Conservation (phyloP, 257 asterid genomes). For the Fraxinus cuspidata region DNA sequence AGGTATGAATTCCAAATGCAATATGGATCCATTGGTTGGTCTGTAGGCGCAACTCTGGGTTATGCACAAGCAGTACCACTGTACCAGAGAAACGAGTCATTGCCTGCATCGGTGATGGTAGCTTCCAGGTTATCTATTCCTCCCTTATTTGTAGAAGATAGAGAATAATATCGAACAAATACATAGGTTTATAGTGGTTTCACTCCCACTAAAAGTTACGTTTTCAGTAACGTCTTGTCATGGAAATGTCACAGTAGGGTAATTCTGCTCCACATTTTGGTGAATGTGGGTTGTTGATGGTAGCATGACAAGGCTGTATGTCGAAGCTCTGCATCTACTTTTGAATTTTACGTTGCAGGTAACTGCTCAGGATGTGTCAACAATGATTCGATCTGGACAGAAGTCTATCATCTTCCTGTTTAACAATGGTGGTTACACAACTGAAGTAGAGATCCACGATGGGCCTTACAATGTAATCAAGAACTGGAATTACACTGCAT, state of each 20-base stretch:
- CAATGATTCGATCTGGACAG: slow-evolving; percentile 66
- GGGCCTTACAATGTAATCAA: slow-evolving; percentile 88
- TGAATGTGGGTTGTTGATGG: slow-evolving; percentile 1
- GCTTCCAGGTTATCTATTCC: slow-evolving; percentile 69
- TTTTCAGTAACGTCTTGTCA: background rate
- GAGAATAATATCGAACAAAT: background rate
- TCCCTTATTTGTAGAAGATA: background rate
- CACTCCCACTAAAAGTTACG: too few species aligned
- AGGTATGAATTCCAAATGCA: slow-evolving; percentile 87
- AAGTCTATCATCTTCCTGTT: slow-evolving; percentile 72
- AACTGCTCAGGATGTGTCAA: slow-evolving; percentile 74
- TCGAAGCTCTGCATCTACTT: background rate
- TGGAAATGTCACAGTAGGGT: background rate
- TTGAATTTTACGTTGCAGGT: slow-evolving; percentile 35
- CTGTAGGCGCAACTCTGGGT: slow-evolving; percentile 88
- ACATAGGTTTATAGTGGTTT: too few species aligned
- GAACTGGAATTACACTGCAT: slow-evolving; percentile 83
- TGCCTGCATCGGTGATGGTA: slow-evolving; percentile 87
- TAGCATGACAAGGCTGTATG: background rate
- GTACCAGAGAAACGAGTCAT: slow-evolving; percentile 64
- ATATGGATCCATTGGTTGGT: slow-evolving; percentile 91
- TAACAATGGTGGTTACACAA: slow-evolving; percentile 81
- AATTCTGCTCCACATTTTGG: background rate
- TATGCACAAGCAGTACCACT: slow-evolving; percentile 73
- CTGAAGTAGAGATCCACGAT: slow-evolving; percentile 82